Base-by-base conservation (phyloP, 1,139 yeast species). In the Meyerozyma smithsonii region DNA sequence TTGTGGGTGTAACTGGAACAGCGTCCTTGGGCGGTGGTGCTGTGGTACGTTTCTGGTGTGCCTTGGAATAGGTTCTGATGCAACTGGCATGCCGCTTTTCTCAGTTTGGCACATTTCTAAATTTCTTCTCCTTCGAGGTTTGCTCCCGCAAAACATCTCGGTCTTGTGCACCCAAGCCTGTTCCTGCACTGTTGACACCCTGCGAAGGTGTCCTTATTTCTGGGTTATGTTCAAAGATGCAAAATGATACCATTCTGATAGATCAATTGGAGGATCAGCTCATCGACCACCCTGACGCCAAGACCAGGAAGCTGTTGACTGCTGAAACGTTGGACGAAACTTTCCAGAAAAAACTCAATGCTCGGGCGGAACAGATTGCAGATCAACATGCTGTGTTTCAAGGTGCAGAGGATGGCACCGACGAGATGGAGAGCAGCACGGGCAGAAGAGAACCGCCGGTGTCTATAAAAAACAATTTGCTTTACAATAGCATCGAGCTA, bases 181-280 rank as follows among this genome's bases (percentile, higher is more conserved):
- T n/a, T 26, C 15, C 30, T 8, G 30, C 30, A 26, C 30, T 14
- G 2, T 14, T 26, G n/a, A 11, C 10, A 15, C 4, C 8, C 12
- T 14, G 30, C 30, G 30, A n/a, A 26, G 11, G 7, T 26, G 30
- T 26, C 30, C 15, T 26, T 14, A n/a, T 26, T 14, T 3, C 12
- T n/a, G n/a, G 12, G 15, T 14, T 14, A 26, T 26, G 26, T n/a
- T 20, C 12, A 4, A 38, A 32, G 21, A 62, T 64, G 69, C 64
- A 62, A 48, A 63, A 66, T 36, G 70, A 66, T 39, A 58, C 54
- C 37, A 59, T 61, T 23, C 71, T 66, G 68, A 66, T 71, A 12
- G 77, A 72, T 47, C 58, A 61, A 44, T 54, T 72, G 14, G 77
- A 72, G 46, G 77, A 71, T 46, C 71, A 66, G 54, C 58, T 72